Conservation (phyloP, 768 basidiomycete species). For the Pseudohyphozyma bogoriensis region DNA sequence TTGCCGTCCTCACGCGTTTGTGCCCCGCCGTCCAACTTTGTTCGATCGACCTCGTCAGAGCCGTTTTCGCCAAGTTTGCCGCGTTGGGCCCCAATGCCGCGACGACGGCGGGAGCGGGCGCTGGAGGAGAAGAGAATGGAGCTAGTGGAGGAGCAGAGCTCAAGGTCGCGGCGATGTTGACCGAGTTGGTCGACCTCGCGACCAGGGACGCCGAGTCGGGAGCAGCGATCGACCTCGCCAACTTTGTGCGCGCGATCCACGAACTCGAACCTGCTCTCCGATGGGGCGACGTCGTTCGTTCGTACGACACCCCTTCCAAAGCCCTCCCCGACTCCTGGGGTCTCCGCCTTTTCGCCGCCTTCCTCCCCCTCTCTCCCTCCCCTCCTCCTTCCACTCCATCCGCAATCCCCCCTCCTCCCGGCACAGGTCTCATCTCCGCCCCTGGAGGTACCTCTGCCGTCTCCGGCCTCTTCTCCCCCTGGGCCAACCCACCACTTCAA, state of each 20-base stretch:
- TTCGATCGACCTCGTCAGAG: conserved; percentile 12
- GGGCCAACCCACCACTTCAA: conserved; percentile 78
- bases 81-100: neutral
- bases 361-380: conserved; percentile 67
- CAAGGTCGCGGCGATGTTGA: conserved; percentile 19
- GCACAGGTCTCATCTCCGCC: conserved; percentile 33
- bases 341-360: conserved; percentile 75
- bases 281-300: conserved; percentile 57
- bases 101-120: neutral
- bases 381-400: conserved; percentile 3
- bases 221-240: conserved; percentile 7
- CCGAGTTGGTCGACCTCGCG: conserved; percentile 22
- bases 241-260: conserved; percentile 23
- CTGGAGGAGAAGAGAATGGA: too few relatives aligned
- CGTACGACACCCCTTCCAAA: conserved; percentile 61
- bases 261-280: conserved; percentile 18
- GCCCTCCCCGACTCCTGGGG: conserved; percentile 72
- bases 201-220: conserved; percentile 15
- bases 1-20: conserved; percentile 11
- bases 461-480: conserved; percentile 59
- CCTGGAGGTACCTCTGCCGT: conserved; percentile 35
- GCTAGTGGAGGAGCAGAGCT: conserved; percentile 24
- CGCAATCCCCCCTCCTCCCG: conserved; percentile 43
- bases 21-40: conserved; percentile 11
- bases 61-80: conserved; percentile 7